Evolutionary conservation across 83 land plant genomes (phyloP).

Genomic region (Diphasiastrum complanatum): DNA sequence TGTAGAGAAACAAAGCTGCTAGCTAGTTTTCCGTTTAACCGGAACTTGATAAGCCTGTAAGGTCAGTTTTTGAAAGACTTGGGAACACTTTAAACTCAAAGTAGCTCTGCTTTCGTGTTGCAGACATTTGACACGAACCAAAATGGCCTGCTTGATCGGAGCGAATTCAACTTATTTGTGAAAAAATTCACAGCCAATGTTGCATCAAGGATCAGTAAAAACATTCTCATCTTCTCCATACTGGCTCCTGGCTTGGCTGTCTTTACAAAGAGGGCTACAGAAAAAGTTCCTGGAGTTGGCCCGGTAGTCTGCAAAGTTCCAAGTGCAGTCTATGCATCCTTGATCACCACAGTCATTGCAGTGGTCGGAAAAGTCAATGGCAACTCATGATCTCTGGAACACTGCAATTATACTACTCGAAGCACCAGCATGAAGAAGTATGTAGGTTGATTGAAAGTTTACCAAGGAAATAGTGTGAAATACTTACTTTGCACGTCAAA

Average conservation of each 20-base stretch:
- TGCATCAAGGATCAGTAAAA: conserved; percentile 1
- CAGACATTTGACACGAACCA: conserved; percentile 14
- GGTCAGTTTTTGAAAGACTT: neutral
- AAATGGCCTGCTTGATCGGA: conserved; percentile 1
- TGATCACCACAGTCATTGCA: conserved; percentile 1
- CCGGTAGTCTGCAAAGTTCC: neutral
- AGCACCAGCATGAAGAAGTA: no score
- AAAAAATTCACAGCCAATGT: neutral
- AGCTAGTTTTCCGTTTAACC: no score
- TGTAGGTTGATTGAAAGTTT: no score
- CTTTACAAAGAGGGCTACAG: conserved; percentile 4
- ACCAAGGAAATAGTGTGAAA: no score
- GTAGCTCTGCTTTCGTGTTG: conserved; percentile 6
- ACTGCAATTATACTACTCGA: no score
- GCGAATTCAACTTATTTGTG: conserved; percentile 4
- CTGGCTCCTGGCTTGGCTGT: conserved; percentile 8
- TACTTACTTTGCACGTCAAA: no score
- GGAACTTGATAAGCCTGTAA: neutral
- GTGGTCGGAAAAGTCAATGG: conserved; percentile 4
- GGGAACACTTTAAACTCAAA: neutral
- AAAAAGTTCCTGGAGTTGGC: conserved; percentile 9
- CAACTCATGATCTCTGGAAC: no score
- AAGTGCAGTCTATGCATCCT: conserved; percentile 9
- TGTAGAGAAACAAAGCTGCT: neutral
- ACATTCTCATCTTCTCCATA: conserved; percentile 7